Evolutionary conservation across 148 eudicot genomes (phyloP).

Genomic region (Rhododendron griersonianum): DNA sequence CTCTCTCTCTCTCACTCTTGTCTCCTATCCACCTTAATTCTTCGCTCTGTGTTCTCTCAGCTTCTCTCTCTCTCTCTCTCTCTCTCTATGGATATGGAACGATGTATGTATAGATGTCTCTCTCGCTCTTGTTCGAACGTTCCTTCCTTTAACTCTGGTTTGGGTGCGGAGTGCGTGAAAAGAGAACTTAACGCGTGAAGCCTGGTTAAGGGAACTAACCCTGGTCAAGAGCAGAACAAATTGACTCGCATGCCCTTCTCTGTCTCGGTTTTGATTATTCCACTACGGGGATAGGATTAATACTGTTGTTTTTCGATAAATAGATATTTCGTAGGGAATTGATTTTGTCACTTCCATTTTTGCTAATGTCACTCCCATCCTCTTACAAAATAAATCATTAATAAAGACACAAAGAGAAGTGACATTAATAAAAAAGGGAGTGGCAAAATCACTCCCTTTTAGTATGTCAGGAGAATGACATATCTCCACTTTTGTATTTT

Average conservation of each 20-base stretch:
- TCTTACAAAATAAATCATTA: too few relatives aligned
- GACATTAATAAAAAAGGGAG: too few relatives aligned
- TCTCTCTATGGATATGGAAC: neutral
- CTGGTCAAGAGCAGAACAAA: neutral
- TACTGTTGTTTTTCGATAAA: too few relatives aligned
- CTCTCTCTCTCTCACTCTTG: neutral
- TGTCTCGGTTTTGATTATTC: neutral
- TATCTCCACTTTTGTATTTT: too few relatives aligned
- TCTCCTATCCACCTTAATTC: neutral
- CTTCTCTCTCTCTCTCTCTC: neutral
- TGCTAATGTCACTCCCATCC: too few relatives aligned
- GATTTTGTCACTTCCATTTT: too few relatives aligned
- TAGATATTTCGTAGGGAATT: too few relatives aligned
- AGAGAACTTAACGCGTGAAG: neutral
- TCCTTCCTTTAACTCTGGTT: neutral
- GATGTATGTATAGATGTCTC: neutral
- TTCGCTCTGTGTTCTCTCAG: neutral
- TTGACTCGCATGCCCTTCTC: neutral
- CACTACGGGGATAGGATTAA: too few relatives aligned
- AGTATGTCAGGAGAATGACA: too few relatives aligned
- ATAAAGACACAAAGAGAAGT: too few relatives aligned
- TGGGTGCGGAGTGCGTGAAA: neutral
- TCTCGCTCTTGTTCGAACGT: neutral
- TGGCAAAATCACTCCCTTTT: too few relatives aligned
- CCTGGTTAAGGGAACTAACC: slow-evolving; percentile 15